A percentile compares a stretch with the other conserved stretches of the same genome.
Evolutionary conservation across 1,284 basidiomycete species (phyloP).

Genomic region (Cutaneotrichosporon sp.): DNA sequence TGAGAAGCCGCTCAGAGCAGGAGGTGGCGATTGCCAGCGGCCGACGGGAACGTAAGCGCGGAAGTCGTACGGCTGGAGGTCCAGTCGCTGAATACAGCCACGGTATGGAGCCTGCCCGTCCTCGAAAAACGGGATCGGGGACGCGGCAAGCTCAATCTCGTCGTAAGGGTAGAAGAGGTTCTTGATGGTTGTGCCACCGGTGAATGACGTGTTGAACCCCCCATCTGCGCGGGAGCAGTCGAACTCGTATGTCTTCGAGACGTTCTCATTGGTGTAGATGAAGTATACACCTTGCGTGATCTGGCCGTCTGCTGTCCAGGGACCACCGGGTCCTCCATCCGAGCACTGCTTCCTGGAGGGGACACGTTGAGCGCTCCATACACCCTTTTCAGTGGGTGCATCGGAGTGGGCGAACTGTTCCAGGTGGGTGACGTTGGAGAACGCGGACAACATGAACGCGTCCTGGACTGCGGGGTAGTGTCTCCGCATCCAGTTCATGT

Average conservation of each 20-base stretch:
- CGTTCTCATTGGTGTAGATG: conserved; percentile 77
- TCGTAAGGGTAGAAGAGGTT: conserved; percentile 83
- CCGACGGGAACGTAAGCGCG: conserved; percentile 67
- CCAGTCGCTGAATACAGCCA: conserved; percentile 65
- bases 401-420: conserved; percentile 80
- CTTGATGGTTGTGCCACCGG: conserved; percentile 57
- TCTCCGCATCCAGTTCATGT: conserved; percentile 65
- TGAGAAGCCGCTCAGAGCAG: conserved; percentile 67
- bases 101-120: conserved; percentile 60
- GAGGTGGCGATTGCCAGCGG: conserved; percentile 65
- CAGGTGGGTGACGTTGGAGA: conserved; percentile 72
- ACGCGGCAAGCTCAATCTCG: conserved; percentile 61
- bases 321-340: conserved; percentile 40
- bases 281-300: conserved; percentile 64
- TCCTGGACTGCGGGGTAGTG: conserved; percentile 72
- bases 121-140: conserved; percentile 60
- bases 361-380: conserved; percentile 72
- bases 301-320: conserved; percentile 48
- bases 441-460: conserved; percentile 70
- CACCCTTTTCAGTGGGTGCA: conserved; percentile 73
- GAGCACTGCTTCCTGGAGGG: conserved; percentile 54
- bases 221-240: conserved; percentile 54
- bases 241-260: conserved; percentile 59
- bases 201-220: conserved; percentile 74
- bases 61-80: conserved; percentile 69